Evolutionary conservation across 2,329 filamentous ascomycete genomes (phyloP).

Genomic region (Elsinoe australis): DNA sequence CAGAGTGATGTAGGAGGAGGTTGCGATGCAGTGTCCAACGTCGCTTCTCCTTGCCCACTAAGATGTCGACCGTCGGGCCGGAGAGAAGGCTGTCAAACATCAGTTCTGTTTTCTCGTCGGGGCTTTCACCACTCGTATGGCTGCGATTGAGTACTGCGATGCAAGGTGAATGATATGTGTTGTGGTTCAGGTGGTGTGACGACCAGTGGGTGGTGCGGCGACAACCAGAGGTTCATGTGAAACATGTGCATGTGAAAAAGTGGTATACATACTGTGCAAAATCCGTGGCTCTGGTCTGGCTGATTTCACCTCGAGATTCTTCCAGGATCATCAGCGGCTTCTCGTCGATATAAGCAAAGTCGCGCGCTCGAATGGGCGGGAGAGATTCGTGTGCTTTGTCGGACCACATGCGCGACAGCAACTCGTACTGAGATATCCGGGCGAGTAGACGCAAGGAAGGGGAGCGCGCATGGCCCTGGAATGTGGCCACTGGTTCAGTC

Average conservation of each 20-base stretch:
- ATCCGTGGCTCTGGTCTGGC: constrained; percentile 39
- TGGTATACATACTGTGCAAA: constrained; percentile 47
- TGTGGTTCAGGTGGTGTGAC: too few species aligned
- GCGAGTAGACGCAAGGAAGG: constrained; percentile 20
- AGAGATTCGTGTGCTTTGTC: constrained; percentile 20
- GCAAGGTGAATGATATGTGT: too few species aligned
- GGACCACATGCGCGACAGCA: constrained; percentile 21
- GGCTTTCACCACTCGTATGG: too few species aligned
- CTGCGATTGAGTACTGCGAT: too few species aligned
- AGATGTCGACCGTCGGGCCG: constrained; percentile 45
- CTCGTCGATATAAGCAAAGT: constrained; percentile 41
- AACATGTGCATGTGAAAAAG: constrained; percentile 30
- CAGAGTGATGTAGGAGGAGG: constrained; percentile 47
- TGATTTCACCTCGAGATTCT: constrained; percentile 42
- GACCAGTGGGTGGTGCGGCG: too few species aligned
- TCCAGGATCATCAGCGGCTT: constrained; percentile 33
- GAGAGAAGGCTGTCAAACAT: constrained; percentile 44
- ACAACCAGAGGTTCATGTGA: too few species aligned
- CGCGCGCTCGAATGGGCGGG: constrained; percentile 31
- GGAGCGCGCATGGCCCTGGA: constrained; percentile 19
- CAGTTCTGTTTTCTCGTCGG: too few species aligned
- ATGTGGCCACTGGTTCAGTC: constrained; percentile 16
- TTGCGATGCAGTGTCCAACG: constrained; percentile 48
- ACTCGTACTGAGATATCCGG: constrained; percentile 19
- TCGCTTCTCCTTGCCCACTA: constrained; percentile 41